Evolutionary conservation across 2,329 filamentous ascomycete species (phyloP), one percentile per base, ranked within the genome.

Genomic region (Alternaria sp.): DNA sequence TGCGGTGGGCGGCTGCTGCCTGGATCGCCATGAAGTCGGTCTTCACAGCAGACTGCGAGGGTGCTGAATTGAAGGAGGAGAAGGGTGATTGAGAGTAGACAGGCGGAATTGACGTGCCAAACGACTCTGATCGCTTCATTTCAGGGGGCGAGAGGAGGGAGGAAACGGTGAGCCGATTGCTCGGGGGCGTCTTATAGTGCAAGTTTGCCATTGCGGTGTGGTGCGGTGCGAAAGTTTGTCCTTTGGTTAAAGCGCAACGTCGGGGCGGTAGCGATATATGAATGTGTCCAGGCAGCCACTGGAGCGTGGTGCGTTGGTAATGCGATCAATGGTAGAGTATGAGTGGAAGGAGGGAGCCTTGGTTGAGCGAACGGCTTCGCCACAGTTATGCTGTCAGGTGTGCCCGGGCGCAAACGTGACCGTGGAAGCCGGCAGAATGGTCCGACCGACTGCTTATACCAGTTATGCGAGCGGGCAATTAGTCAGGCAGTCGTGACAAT

Each of bases 71-170:
- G 70, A 75, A 75, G 3, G 73, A 75, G 13, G 72, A 70, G 52
- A 72, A 73, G 30, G 71, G 66, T 15, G 73, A 73, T 49, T 66
- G 68, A 12, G 68, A 46, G 40, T 69, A 70, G 44, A 68, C 57
- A 25, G 68, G 67, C 19, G 63, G 65, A 61, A 67, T 72, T 67
- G 77, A 72, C 6, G 74, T 78, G 67, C 74, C 74, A 72, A 80
- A 81, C n/a, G 77, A 78, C 62, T 79, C 77, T 57, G 74, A 74
- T 32, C 75, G 76, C 70, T 80, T 79, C 73, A 79, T 76, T 69
- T 81, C 79, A 17, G 79, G 79, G 9, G 79, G 79, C 13, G 79
- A 81, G 63, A 81, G 78, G 50, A 81, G 77, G 15, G 79, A 80
- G 61, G 76, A 79, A 53, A 79, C 75, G 49, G 76, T 71, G 17